Evolutionary conservation across 768 basidiomycete genomes (phyloP).

Genomic region (Psilocybe cyanescens): DNA sequence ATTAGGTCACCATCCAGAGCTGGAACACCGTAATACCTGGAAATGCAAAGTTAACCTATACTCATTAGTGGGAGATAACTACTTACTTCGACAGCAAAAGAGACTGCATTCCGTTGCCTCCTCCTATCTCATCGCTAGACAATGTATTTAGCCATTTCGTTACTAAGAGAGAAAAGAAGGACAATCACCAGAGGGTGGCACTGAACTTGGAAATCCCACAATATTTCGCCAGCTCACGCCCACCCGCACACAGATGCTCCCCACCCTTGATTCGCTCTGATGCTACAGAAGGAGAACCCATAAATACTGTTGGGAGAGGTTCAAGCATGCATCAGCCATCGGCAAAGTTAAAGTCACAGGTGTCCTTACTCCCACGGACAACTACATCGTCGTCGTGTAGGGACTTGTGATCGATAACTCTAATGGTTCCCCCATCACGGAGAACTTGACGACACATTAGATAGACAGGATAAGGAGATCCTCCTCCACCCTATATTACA

Average conservation of each 20-base stretch:
- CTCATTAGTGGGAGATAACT: not conserved
- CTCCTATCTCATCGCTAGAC: conserved; percentile 44
- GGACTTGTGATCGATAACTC: conserved; percentile 47
- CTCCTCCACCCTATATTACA: conserved; percentile 54
- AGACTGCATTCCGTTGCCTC: conserved; percentile 46
- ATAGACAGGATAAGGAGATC: conserved; percentile 56
- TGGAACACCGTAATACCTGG: conserved; percentile 41
- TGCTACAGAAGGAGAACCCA: conserved; percentile 45
- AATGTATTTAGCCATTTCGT: not conserved
- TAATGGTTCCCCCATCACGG: conserved; percentile 47
- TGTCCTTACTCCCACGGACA: conserved; percentile 27
- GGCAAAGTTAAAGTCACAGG: no score
- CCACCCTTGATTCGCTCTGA: conserved; percentile 30
- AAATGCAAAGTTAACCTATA: not conserved
- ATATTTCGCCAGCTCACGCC: conserved; percentile 31
- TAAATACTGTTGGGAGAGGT: conserved; percentile 23
- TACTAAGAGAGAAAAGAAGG: not conserved
- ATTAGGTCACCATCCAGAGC: conserved; percentile 50
- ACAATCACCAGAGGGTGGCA: conserved; percentile 33
- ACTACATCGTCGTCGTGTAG: conserved; percentile 44
- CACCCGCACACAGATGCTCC: conserved; percentile 27
- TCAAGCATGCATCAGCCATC: not conserved
- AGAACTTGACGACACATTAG: conserved; percentile 56
- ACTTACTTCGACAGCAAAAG: conserved; percentile 36
- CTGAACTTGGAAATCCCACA: conserved; percentile 30